Evolutionary conservation across 1,284 basidiomycete genomes (phyloP), one percentile per base, ranked within the genome.

Genomic region (Ustilago esculenta): DNA sequence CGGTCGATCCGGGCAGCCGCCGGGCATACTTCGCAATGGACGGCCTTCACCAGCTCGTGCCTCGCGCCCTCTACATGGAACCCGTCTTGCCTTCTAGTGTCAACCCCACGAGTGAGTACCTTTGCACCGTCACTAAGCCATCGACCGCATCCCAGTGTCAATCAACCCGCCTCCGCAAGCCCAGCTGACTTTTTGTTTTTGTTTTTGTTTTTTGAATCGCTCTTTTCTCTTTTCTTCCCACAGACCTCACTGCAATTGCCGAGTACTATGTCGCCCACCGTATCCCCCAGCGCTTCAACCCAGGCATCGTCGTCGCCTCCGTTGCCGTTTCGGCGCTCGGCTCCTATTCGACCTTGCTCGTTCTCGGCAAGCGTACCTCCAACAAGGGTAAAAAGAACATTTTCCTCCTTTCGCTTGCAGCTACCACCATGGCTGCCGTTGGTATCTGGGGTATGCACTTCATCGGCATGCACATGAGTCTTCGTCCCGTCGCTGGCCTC

Each of bases 341-440:
- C 17, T 84, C 84, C 3, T 85, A 85, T 64, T 81, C 84, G 1
- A 85, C 85, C 6, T 81, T 85, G 3, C 79, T 85, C 27, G 75
- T 85, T 2, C 81, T 85, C 17, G 84, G 84, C 20, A 79, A 83
- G 50, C 77, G 84, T 42, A 85, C 84, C 7, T 78, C 79, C 27
- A 81, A 82, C 50, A 77, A 79, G 50, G 84, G 84, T 30, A 61
- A 78, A 46, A 73, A 82, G 32, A 85, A 85, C 75, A 71, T 83
- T 57, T 45, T 72, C n/a, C 73, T 85, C 18, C 82, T 85, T 41
- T 57, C 81, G 47, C 86, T 87, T 46, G 84, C 88, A 11, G 93
- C 92, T 27, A 71, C 67, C 42, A 79, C 76, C 40, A 79, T 79
- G 79, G 65, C 76, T 14, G 55, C 56, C 37, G 73, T 80, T 35